Base-by-base conservation (phyloP, 2,329 filamentous ascomycete species). In the Neofusicoccum sp. region DNA sequence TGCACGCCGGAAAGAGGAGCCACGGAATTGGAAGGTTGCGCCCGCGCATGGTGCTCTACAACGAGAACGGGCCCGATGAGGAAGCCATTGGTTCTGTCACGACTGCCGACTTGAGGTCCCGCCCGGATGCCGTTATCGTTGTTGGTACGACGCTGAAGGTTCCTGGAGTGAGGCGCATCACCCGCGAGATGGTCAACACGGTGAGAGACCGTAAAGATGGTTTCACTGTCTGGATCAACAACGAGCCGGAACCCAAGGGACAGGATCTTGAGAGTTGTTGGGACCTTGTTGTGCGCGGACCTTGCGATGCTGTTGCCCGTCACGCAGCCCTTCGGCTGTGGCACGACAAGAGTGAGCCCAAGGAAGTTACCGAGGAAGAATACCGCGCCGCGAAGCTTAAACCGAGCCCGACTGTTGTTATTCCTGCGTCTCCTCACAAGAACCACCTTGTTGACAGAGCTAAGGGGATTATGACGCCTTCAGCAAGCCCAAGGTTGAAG, bases 111-210 rank as follows among this genome's bases (percentile, higher is more conserved):
- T 81, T 98, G 64, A 90, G 92, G 65, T 86, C 89, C 45, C 85
- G 93, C 41, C 94, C 95, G 0, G 95, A 98, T 75, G 93, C 93
- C 16, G 85, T 99, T 31, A 88, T 99, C 68, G 95, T 99, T 33
- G 95, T 97, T 7, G 95, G 95, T 59, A 99, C 95, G 2, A 97
- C 92, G 64, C 81, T 99, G 69, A 98, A 98, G 74, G 93, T 99
- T 56, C 94, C 94, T 0, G 95, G 95, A 7, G 93, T 97, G 47
- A 88, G 91, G 65, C 86, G 93, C 61, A 89, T 99, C 63, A 93
- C 94, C 64, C 91, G 91, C 74, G 93, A 97, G 76, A 87, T 98
- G 84, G 97, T 93, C 75, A 87, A 89, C 56, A 89, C 92, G 36
- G 91, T 96, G n/a, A 86, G 93, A 65, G 87, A 89, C 70, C 87